Evolutionary conservation across 1,284 basidiomycete species (phyloP), one percentile per base, ranked within the genome.

Genomic region (Trichosporon sp.): DNA sequence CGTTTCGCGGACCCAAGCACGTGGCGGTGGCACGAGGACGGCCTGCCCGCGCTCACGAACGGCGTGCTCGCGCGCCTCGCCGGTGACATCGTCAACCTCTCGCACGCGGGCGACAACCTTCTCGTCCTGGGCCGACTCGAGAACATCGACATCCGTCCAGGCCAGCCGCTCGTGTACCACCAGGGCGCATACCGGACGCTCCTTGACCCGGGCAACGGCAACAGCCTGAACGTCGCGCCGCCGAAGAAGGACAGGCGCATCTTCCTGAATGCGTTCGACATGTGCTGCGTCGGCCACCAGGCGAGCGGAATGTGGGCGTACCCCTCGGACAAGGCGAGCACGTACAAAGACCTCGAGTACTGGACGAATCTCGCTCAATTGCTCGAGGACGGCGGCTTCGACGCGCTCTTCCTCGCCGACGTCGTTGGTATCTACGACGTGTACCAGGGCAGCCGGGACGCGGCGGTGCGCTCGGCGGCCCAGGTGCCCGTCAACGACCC

Each of bases 401-500:
- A 63, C 59, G 36, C 56, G 2, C 56, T 66, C 7, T 66, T 66
- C 59, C 59, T 66, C 19, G 65, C 65, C 29, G 65, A 66, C 32
- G 65, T 66, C 13, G 59, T 66, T 7, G 65, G 65, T 36, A 66
- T 60, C 56, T 66, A 66, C 59, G 65, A 66, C 27, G 65, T 66
- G 31, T 66, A 66, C 54, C 31, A 58, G 59, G 61, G 65, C 31
- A 40, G 44, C 11, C 61, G 62, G n/a, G 65, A 66, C 37, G 59
- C 65, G 9, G 65, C 65, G 3, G 44, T 66, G 5, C 59, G 61
- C 19, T 31, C 65, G 3, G 56, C 61, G 7, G 36, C 65, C 2
- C 65, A 66, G 59, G 65, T 66, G 11, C 65, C 65, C 16, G 65
- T 66, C 31, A 66, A 66, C 57, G 65, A 66, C 46, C 65, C 65